A percentile compares a stretch with the other conserved stretches of the same genome.
Conservation (phyloP, 768 basidiomycete genomes). For the Phylloporus sp. region DNA sequence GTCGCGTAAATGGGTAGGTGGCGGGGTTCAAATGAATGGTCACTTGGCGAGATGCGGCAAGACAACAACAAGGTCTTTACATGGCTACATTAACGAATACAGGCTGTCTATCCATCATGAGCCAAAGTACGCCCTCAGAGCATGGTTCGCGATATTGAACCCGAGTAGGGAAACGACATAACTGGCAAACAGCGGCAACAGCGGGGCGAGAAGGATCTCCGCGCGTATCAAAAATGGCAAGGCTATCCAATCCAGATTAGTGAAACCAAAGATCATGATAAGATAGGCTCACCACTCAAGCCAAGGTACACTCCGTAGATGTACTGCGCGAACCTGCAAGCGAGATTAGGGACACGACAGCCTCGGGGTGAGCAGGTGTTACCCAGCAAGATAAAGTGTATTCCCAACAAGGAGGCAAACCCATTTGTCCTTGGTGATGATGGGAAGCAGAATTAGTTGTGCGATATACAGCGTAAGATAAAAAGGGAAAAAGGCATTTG, state of each 20-base stretch:
- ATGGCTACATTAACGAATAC: slow-evolving; percentile 9
- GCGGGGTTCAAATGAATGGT: slow-evolving; percentile 32
- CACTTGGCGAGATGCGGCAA: slow-evolving; percentile 4
- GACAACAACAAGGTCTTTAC: slow-evolving; percentile 5
- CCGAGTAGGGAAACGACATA: slow-evolving; percentile 87
- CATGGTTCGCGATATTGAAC: slow-evolving; percentile 84
- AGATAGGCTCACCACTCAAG: slow-evolving; percentile 55
- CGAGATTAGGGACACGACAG: slow-evolving; percentile 4
- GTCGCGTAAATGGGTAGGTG: slow-evolving; percentile 16
- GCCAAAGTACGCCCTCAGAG: slow-evolving; percentile 79
- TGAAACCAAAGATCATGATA: slow-evolving; percentile 3
- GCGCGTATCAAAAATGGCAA: slow-evolving; percentile 92
- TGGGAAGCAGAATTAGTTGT: slow-evolving; percentile 80
- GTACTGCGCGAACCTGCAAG: slow-evolving; percentile 78
- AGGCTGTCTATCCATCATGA: slow-evolving; percentile 22
- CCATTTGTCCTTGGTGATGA: slow-evolving; percentile 85
- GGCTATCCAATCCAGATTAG: slow-evolving; percentile 42
- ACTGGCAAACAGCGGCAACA: slow-evolving; percentile 80
- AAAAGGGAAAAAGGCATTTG: slow-evolving; percentile 93
- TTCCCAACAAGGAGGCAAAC: slow-evolving; percentile 93
- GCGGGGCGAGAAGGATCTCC: slow-evolving; percentile 85
- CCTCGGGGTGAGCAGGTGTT: slow-evolving; percentile 26
- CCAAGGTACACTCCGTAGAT: slow-evolving; percentile 89
- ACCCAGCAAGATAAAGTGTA: slow-evolving; percentile 74
- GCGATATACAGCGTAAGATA: slow-evolving; percentile 88